Percentiles rank a stretch among this genome's conserved stretches.
Conservation (phyloP, 768 basidiomycete genomes). For the Mycena polygramma region DNA sequence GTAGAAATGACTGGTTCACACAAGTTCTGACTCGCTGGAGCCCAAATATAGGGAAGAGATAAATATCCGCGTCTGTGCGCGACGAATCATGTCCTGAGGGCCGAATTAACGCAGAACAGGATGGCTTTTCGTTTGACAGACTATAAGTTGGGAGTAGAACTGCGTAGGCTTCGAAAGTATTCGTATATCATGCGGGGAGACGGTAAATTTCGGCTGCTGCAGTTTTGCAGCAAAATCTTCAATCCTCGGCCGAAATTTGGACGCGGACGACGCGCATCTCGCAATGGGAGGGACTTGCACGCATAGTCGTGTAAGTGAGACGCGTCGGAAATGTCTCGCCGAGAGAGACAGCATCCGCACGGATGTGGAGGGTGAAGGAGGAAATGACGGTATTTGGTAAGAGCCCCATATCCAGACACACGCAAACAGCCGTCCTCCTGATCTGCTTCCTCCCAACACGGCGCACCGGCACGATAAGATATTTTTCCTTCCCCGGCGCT, state of each 20-base stretch:
- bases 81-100: slow-evolving; percentile 76
- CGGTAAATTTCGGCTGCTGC: slow-evolving; percentile 62
- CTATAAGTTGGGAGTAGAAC: slow-evolving; percentile 70
- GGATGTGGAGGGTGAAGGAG: background rate
- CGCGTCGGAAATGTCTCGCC: slow-evolving; percentile 19
- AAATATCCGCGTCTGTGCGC: slow-evolving; percentile 86
- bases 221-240: slow-evolving; percentile 47
- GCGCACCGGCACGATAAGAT: background rate
- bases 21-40: slow-evolving; percentile 81
- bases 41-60: slow-evolving; percentile 94
- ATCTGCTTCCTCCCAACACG: background rate
- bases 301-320: background rate
- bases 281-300: too few relatives aligned
- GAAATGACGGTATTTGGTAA: background rate
- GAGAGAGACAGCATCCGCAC: slow-evolving; percentile 18
- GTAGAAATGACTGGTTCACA: slow-evolving; percentile 53
- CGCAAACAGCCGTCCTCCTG: too few relatives aligned
- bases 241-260: slow-evolving; percentile 44
- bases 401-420: background rate
- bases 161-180: slow-evolving; percentile 69
- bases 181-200: slow-evolving; percentile 61
- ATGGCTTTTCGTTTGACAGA: slow-evolving; percentile 46
- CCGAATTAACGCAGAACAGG: slow-evolving; percentile 5
- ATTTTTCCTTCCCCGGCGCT: background rate
- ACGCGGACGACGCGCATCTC: slow-evolving; percentile 20